Conservation (phyloP, 2,329 filamentous ascomycete genomes). For the Alternaria sp. region DNA sequence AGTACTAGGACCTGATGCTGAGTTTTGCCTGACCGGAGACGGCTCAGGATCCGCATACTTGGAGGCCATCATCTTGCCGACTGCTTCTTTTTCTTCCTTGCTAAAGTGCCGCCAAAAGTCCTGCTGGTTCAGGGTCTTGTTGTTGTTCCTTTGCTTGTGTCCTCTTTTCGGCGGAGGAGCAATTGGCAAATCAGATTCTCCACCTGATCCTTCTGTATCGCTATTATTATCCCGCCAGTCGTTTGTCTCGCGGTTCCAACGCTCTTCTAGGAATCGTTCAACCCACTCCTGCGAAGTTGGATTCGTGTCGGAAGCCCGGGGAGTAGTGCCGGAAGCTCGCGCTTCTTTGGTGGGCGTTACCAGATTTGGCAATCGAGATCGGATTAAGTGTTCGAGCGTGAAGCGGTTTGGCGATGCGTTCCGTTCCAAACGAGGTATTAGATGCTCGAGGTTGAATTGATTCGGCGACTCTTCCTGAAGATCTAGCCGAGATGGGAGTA, state of each 20-base stretch:
- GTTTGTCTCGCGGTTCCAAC: slow-evolving; percentile 73
- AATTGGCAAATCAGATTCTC: slow-evolving; percentile 24
- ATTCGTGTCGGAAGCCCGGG: slow-evolving; percentile 36
- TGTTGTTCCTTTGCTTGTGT: slow-evolving; percentile 56
- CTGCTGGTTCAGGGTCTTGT: slow-evolving; percentile 60
- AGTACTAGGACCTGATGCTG: slow-evolving; percentile 25
- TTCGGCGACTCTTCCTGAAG: slow-evolving; percentile 45
- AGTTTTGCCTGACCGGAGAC: slow-evolving; percentile 44
- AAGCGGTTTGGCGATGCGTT: slow-evolving; percentile 48
- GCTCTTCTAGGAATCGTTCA: slow-evolving; percentile 79
- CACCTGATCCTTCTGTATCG: slow-evolving; percentile 63
- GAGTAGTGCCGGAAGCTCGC: slow-evolving; percentile 33
- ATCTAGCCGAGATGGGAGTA: slow-evolving; percentile 48
- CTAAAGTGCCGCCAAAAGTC: slow-evolving; percentile 59
- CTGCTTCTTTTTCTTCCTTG: slow-evolving; percentile 48
- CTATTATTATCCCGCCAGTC: slow-evolving; percentile 82
- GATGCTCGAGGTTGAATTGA: slow-evolving; percentile 51
- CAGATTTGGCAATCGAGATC: slow-evolving; percentile 45
- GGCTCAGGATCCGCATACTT: slow-evolving; percentile 50
- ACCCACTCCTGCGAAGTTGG: slow-evolving; percentile 84
- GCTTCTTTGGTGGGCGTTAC: slow-evolving; percentile 39
- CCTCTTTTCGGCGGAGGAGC: slow-evolving; percentile 40
- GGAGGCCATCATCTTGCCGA: slow-evolving; percentile 53
- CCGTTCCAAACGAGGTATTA: slow-evolving; percentile 46
- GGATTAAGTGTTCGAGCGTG: slow-evolving; percentile 52